phyloP scores from a whole-genome alignment of 2,329 filamentous ascomycete genomes.

The Tolypocladium guangdongense region DNA sequence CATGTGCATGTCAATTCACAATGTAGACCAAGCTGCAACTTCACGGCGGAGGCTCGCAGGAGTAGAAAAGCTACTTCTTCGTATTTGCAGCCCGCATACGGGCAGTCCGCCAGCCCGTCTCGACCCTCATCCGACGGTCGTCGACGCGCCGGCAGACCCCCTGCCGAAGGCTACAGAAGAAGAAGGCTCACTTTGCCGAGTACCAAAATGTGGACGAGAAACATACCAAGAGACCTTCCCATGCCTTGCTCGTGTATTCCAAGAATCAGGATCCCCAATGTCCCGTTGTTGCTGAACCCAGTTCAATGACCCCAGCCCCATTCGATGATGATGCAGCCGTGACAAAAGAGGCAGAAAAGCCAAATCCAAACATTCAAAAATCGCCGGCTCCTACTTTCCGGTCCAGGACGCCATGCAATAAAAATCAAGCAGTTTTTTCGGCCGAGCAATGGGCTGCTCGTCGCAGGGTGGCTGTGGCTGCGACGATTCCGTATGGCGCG shows the following conservation, averaged over 20 bases:
- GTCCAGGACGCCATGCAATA: slow-evolving; percentile 1
- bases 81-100: not conserved
- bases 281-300: not conserved
- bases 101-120: not conserved
- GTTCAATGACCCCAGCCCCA: not conserved
- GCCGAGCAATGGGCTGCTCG: not conserved
- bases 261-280: not conserved
- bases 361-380: not conserved
- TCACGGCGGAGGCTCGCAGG: not conserved
- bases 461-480: not conserved
- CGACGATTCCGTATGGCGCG: not conserved
- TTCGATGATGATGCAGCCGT: not conserved
- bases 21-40: not conserved
- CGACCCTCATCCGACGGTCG: not conserved
- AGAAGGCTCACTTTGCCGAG: not conserved
- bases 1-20: not conserved
- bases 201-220: not conserved
- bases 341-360: not conserved
- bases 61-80: not conserved
- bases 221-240: not conserved
- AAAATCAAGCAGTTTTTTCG: not conserved
- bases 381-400: not conserved
- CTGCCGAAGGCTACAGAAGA: not conserved
- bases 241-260: not conserved
- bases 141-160: not conserved